phyloP scores from a whole-genome alignment of 352 stramenopile genomes.

The Phytophthora hybrid region DNA sequence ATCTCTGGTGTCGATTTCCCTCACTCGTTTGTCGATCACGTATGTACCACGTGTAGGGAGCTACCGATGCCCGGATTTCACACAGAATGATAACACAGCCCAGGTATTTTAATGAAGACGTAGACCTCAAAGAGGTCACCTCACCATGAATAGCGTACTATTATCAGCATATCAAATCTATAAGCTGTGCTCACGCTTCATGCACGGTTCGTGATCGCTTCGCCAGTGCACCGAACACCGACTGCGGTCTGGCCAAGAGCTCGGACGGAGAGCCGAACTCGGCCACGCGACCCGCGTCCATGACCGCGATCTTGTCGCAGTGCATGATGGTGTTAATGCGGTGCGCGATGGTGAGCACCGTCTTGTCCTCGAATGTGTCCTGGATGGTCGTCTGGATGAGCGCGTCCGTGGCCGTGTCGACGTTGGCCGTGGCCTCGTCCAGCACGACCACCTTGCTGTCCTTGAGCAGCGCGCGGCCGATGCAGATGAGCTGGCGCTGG shows the following conservation, averaged over 20 bases:
- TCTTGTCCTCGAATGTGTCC: constrained; percentile 89
- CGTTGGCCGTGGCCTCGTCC: constrained; percentile 95
- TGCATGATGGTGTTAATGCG: constrained; percentile 87
- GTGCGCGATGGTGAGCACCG: constrained; percentile 89
- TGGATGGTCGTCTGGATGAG: constrained; percentile 76
- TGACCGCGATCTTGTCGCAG: constrained; percentile 90
- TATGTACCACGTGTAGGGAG: too few species aligned
- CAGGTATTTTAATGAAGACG: too few species aligned
- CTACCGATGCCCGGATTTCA: too few species aligned
- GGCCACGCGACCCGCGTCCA: constrained; percentile 87
- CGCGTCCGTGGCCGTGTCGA: constrained; percentile 72
- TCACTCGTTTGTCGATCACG: too few species aligned
- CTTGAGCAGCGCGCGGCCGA: constrained; percentile 93
- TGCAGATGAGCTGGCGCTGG: constrained; percentile 95
- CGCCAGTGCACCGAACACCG: constrained; percentile 76
- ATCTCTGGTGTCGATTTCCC: too few species aligned
- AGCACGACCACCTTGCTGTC: constrained; percentile 94
- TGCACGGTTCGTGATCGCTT: background rate
- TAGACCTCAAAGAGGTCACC: too few species aligned
- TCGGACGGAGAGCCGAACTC: constrained; percentile 91
- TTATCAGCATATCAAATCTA: too few species aligned
- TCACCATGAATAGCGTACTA: too few species aligned
- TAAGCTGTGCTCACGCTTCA: too few species aligned
- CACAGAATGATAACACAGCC: too few species aligned
- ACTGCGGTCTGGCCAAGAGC: constrained; percentile 76